Evolutionary conservation across 768 basidiomycete genomes (phyloP).

Genomic region (Hericium erinaceus): DNA sequence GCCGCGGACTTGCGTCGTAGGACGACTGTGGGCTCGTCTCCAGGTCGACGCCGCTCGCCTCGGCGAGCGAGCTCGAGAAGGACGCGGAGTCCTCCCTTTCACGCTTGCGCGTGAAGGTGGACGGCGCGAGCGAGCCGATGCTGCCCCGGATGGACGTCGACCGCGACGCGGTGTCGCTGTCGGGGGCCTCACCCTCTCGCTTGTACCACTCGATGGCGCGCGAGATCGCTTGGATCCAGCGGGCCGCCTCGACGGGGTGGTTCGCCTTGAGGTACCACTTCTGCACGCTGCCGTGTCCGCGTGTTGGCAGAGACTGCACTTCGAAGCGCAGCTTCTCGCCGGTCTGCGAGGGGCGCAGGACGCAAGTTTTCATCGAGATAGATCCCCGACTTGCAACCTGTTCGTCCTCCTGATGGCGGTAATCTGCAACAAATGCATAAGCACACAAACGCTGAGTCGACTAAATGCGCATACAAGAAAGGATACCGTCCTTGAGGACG

Average conservation of each 20-base stretch:
- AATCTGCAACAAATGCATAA: slow-evolving; percentile 35
- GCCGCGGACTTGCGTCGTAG: neutral
- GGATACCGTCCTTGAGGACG: slow-evolving; percentile 72
- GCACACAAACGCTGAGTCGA: neutral
- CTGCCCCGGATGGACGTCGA: slow-evolving; percentile 10
- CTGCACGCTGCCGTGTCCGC: slow-evolving; percentile 39
- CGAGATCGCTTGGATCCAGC: slow-evolving; percentile 75
- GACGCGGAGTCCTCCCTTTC: slow-evolving; percentile 12
- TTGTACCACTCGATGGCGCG: slow-evolving; percentile 67
- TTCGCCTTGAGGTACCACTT: slow-evolving; percentile 82
- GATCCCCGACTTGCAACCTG: slow-evolving; percentile 76
- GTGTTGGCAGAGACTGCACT: slow-evolving; percentile 52
- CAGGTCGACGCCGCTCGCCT: neutral
- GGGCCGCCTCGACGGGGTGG: slow-evolving; percentile 81
- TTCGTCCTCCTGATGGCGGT: slow-evolving; percentile 87
- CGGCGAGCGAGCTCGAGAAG: slow-evolving; percentile 14
- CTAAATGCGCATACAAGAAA: slow-evolving; percentile 57
- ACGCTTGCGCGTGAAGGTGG: neutral
- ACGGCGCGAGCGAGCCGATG: neutral
- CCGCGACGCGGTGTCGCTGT: slow-evolving; percentile 35
- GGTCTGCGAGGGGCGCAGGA: slow-evolving; percentile 42
- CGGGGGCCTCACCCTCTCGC: slow-evolving; percentile 23
- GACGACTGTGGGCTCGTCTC: neutral
- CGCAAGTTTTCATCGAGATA: slow-evolving; percentile 77
- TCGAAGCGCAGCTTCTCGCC: slow-evolving; percentile 72